Conservation (phyloP, 768 basidiomycete species). For the Tubosaeta sp. region DNA sequence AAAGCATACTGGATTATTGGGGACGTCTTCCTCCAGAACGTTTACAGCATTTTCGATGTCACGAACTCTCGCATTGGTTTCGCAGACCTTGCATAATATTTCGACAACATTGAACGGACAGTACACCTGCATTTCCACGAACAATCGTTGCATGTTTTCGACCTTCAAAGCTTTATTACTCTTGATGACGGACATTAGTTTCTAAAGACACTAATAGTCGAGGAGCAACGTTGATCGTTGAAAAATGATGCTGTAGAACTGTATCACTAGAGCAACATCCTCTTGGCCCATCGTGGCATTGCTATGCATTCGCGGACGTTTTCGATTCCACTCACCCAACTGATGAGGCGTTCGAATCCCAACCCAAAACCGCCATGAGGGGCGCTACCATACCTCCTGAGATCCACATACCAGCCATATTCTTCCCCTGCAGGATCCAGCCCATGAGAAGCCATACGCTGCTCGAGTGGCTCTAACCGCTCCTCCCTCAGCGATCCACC, state of each 20-base stretch:
- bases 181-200: background rate
- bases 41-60: constrained; percentile 31
- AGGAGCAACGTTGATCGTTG: background rate
- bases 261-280: constrained; percentile 54
- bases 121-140: background rate
- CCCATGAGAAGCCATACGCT: constrained; percentile 45
- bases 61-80: constrained; percentile 38
- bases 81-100: constrained; percentile 29
- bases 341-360: constrained; percentile 89
- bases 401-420: constrained; percentile 74
- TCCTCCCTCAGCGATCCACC: constrained; percentile 92
- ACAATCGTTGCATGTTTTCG: constrained; percentile 1
- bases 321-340: constrained; percentile 81
- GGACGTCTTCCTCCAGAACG: constrained; percentile 32
- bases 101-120: background rate
- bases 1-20: constrained; percentile 32
- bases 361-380: constrained; percentile 96
- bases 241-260: background rate
- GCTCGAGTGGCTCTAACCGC: constrained; percentile 47
- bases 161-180: no score
- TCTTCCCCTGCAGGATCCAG: constrained; percentile 39
- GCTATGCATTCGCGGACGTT: constrained; percentile 93
- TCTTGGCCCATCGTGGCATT: constrained; percentile 86
- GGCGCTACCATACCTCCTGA: constrained; percentile 79
- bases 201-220: background rate